phyloP scores from a whole-genome alignment of 2,329 filamentous ascomycete species.

The Nemania abortiva region DNA sequence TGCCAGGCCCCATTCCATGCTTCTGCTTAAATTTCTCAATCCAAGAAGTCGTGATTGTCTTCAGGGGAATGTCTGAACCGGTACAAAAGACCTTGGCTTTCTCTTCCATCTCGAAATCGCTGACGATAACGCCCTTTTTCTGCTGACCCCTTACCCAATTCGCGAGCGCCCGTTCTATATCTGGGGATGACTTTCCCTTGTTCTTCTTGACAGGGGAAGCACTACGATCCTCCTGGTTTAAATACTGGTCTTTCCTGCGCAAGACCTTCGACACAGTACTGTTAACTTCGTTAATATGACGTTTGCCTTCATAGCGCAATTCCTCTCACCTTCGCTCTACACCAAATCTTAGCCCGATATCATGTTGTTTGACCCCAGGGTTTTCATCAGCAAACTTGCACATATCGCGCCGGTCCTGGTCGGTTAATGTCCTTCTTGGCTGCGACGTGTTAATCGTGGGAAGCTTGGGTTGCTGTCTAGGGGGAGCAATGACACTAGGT shows the following conservation, averaged over 20 bases:
- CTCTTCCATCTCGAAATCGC: slow-evolving; percentile 84
- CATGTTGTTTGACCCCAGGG: slow-evolving; percentile 91
- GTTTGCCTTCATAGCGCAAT: slow-evolving; percentile 29
- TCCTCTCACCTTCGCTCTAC: slow-evolving; percentile 92
- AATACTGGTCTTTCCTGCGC: slow-evolving; percentile 93
- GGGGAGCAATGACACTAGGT: slow-evolving; percentile 65
- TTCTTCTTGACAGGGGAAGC: slow-evolving; percentile 83
- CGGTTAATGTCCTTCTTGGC: slow-evolving; percentile 87
- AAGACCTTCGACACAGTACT: slow-evolving; percentile 99
- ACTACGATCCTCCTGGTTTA: slow-evolving; percentile 82
- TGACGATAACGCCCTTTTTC: slow-evolving; percentile 78
- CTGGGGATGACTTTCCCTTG: slow-evolving; percentile 84
- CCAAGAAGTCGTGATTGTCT: slow-evolving; percentile 81
- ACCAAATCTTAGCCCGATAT: slow-evolving; percentile 95
- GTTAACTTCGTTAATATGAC: slow-evolving; percentile 49
- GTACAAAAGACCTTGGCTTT: slow-evolving; percentile 85
- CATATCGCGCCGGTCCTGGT: slow-evolving; percentile 91
- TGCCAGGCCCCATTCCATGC: slow-evolving; percentile 69
- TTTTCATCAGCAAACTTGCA: slow-evolving; percentile 93
- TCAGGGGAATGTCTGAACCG: slow-evolving; percentile 77
- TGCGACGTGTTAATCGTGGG: slow-evolving; percentile 68
- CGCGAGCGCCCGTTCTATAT: slow-evolving; percentile 90
- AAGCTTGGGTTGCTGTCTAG: slow-evolving; percentile 65
- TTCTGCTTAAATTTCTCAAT: slow-evolving; percentile 96
- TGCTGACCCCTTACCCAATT: slow-evolving; percentile 89